Base-by-base conservation (phyloP, 1,284 basidiomycete species). In the Sparassis latifolia region DNA sequence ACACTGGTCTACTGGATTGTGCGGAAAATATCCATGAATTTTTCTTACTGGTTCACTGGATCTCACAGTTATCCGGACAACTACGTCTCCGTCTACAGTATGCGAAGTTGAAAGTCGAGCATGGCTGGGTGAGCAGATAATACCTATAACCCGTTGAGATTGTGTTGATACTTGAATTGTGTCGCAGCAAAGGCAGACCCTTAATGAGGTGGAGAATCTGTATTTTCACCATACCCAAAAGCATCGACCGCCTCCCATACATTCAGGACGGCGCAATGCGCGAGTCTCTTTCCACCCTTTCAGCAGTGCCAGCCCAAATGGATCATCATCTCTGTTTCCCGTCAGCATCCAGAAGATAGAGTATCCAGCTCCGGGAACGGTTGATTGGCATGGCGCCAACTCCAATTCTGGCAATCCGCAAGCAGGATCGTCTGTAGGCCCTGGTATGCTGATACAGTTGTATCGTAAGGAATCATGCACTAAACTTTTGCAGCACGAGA, bases 171-270 rank as follows among this genome's bases (percentile, higher is more conserved):
- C 35, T 12, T 37, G 35, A 37, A 6, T 12, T 37, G 7, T 37
- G 7, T 12, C 7, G 33, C 52, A 87, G 84, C 82, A 86, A 82
- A 74, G 79, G 46, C 86, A 88, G 65, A 84, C 76, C 44, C 66
- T 88, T 40, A 86, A 84, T 59, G 85, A 89, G 64, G 85, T 88
- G 7, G 85, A 88, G 63, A 88, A 88, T 58, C 71, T 88, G 9
- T 88, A 87, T 69, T 87, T 86, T 58, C 81, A 80, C 53, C 82
- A 84, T 56, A 82, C 80, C 1, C 78, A 81, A 44, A 61, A 60
- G 49, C 57, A 47, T 41, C 60, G 64, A 12, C 66, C 61, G n/a
- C 51, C 44, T 27, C 56, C 55, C 20, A 20, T 20, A 20, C 20
- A 20, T 20, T 20, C 7, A 10, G 29, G 20, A 44, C 7, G 7